phyloP scores from a whole-genome alignment of 2,329 filamentous ascomycete genomes.

The Colletotrichum sublineola region DNA sequence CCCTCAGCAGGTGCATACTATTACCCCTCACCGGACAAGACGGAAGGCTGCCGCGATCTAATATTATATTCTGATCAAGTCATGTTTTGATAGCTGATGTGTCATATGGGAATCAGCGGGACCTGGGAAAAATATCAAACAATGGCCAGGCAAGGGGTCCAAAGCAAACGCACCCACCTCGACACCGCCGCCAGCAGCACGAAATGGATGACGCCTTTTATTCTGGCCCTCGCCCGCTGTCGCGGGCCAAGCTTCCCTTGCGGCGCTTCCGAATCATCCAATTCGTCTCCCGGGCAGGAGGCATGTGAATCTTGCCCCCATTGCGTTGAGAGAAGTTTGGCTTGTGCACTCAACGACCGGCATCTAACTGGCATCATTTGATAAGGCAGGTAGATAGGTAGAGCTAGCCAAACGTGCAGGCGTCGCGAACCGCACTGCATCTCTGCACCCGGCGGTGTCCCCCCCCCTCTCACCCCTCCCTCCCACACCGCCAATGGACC shows the following conservation, averaged over 20 bases:
- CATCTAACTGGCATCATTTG: background rate
- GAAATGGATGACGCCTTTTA: background rate
- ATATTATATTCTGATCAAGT: background rate
- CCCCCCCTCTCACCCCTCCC: background rate
- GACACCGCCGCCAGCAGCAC: background rate
- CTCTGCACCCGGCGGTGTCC: background rate
- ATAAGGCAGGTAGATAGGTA: background rate
- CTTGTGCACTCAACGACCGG: constrained; percentile 8
- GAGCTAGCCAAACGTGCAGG: constrained; percentile 4
- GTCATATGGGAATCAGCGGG: background rate
- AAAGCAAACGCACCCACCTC: background rate
- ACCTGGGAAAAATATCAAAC: background rate
- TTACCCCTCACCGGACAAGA: constrained; percentile 3
- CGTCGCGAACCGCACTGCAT: constrained; percentile 1
- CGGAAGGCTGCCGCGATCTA: background rate
- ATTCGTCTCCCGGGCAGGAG: background rate
- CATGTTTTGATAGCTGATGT: background rate
- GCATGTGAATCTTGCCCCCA: constrained; percentile 20
- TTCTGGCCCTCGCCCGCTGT: background rate
- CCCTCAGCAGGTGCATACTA: too few relatives aligned
- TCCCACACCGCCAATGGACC: constrained; percentile 35
- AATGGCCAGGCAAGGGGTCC: background rate
- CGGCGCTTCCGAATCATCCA: background rate
- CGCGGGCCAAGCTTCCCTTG: background rate
- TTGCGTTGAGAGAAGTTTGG: constrained; percentile 2